Evolutionary conservation across 768 basidiomycete genomes (phyloP), one percentile per base, ranked within the genome.

Genomic region (Mycena epipterygia): DNA sequence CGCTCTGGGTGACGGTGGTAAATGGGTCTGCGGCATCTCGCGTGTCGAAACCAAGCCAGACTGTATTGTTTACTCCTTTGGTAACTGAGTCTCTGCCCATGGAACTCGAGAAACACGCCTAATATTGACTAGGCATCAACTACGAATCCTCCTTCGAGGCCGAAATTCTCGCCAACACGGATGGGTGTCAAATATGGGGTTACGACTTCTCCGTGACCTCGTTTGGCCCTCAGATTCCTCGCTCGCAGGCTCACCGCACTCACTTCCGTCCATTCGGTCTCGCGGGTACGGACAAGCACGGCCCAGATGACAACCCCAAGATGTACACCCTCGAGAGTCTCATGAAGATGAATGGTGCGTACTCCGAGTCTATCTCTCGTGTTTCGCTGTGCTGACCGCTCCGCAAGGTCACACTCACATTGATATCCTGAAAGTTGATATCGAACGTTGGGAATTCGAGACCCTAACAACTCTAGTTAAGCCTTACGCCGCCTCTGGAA

Each of bases 391-490:
- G 46, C 52, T 61, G 30, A 35, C n/a, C 39, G 46, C 25, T 61
- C 32, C 41, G 19, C 14, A 59, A 89, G 89, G 88, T 19, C 93
- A 94, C 74, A 81, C 80, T n/a, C 90, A 89, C 72, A 89, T 94
- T 59, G 92, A 94, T 67, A 86, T 94, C 71, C 86, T 93, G 67
- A 91, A 93, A 78, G 80, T 94, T 63, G 92, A 94, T 76, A 87
- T 92, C 33, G 92, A 93, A 74, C 87, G 90, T 41, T 86, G 85
- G 78, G 92, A 94, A 74, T 93, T 90, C 76, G 85, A 88, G 59
- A 87, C 90, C 1, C 78, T 94, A 7, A 80, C 82, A 0, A 73
- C 84, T 5, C 78, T 90, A 42, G 74, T 90, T 48, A 79, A 82
- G 60, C 83, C 85, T 14, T 90, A 89, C 74, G 76, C 89, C 64